A percentile compares a stretch with the other conserved stretches of the same genome.
Conservation (phyloP, 352 stramenopile species). For the Globisporangium acanthophoron region DNA sequence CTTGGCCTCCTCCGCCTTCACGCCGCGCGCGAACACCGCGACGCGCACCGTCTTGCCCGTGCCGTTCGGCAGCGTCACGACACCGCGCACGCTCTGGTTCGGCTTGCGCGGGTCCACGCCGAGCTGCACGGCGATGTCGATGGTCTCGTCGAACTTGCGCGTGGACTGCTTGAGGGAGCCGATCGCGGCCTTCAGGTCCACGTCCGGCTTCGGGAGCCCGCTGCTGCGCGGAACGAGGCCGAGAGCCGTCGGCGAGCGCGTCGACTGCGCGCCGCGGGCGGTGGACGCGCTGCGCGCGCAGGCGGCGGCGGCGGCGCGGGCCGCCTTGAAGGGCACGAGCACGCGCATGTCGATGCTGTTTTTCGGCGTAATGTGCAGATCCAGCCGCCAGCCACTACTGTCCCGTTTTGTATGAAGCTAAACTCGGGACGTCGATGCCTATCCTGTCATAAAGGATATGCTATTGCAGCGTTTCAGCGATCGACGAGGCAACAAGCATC, state of each 20-base stretch:
- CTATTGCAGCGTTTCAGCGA: too few relatives aligned
- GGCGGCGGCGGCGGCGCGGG: conserved; percentile 25
- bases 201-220: conserved; percentile 35
- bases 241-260: conserved; percentile 61
- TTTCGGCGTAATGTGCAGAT: too few relatives aligned
- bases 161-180: conserved; percentile 50
- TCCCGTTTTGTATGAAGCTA: not conserved
- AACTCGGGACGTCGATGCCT: not conserved
- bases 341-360: conserved; percentile 26
- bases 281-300: conserved; percentile 37
- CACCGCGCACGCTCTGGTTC: conserved; percentile 84
- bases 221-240: conserved; percentile 55
- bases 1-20: conserved; percentile 87
- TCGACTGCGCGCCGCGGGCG: conserved; percentile 2
- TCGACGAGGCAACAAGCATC: conserved; percentile 4
- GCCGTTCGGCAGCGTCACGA: conserved; percentile 82
- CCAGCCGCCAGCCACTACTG: too few relatives aligned
- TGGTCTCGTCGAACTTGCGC: conserved; percentile 85
- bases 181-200: conserved; percentile 60
- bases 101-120: conserved; percentile 85
- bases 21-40: conserved; percentile 87
- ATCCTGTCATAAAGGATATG: not conserved
- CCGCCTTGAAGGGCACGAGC: conserved; percentile 27
- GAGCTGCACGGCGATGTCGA: conserved; percentile 81
- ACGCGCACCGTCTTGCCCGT: conserved; percentile 87